A percentile compares a stretch with the other conserved stretches of the same genome.
These are phyloP conservation scores for Carex littledalei DNA, from an alignment of 176 grass and related monocot genomes.

Conservation along the genomic window DNA sequence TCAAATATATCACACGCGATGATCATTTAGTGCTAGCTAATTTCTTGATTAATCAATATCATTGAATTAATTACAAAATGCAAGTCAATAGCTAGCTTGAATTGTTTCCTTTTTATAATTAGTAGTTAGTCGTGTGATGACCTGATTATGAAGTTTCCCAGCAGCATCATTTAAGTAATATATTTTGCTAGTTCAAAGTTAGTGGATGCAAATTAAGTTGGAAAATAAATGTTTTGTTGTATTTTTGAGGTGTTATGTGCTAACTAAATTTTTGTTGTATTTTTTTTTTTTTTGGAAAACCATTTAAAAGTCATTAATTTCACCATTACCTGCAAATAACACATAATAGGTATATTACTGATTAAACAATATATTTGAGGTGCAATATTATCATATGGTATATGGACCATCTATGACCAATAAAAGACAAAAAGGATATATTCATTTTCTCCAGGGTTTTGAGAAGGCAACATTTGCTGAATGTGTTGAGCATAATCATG, in stretches of 20 bases:
- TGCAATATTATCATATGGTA: not conserved
- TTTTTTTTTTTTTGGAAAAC: not conserved
- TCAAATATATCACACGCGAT: not conserved
- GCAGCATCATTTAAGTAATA: constrained; percentile 12
- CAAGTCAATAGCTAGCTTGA: constrained; percentile 12
- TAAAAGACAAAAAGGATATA: not conserved
- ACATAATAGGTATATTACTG: not conserved
- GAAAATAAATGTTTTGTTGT: not conserved
- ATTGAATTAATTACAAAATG: not conserved
- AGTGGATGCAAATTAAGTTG: not conserved
- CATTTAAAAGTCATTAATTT: not conserved
- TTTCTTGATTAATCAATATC: not conserved
- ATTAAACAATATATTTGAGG: not conserved
- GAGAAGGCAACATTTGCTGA: constrained; percentile 1
- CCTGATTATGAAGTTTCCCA: not conserved
- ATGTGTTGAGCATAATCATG: not conserved
- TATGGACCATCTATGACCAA: not conserved
- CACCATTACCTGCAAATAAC: not conserved
- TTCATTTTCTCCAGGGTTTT: constrained; percentile 18
- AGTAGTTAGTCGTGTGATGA: constrained; percentile 3
- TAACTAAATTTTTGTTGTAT: too few species aligned
- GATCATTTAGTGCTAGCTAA: constrained; percentile 15
- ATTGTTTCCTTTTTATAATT: not conserved
- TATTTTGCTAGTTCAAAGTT: not conserved
- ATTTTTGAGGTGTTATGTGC: too few species aligned